Percentiles rank a stretch among this genome's conserved stretches.
Conservation (phyloP, 495 filamentous ascomycete genomes). For the Tuber brumale region DNA sequence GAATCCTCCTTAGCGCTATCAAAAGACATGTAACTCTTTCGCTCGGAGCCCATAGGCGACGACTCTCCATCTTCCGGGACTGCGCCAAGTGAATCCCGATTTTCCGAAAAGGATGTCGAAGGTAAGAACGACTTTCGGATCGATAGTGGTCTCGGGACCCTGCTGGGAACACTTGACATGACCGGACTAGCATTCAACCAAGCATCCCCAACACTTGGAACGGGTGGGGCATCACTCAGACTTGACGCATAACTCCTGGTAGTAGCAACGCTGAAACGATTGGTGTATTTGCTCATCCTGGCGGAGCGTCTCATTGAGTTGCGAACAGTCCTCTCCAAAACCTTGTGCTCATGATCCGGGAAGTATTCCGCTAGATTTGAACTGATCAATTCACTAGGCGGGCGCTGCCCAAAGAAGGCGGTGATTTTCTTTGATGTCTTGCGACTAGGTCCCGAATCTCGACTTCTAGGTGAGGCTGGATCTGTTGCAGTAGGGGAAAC, state of each 20-base stretch:
- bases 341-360: constrained; percentile 84
- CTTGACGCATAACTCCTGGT: constrained; percentile 89
- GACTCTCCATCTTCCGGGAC: constrained; percentile 68
- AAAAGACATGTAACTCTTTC: constrained; percentile 95
- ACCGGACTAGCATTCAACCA: constrained; percentile 64
- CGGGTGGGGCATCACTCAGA: constrained; percentile 78
- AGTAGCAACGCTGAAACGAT: constrained; percentile 85
- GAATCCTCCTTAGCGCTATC: constrained; percentile 58
- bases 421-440: constrained; percentile 41
- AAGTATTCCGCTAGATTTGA: constrained; percentile 95
- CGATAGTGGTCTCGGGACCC: constrained; percentile 55
- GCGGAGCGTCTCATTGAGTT: constrained; percentile 84
- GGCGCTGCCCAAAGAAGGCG: constrained; percentile 77
- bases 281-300: constrained; percentile 82
- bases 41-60: constrained; percentile 47
- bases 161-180: constrained; percentile 43
- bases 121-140: constrained; percentile 55
- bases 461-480: constrained; percentile 28
- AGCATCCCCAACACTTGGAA: constrained; percentile 91
- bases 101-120: constrained; percentile 44
- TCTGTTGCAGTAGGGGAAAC: constrained; percentile 19
- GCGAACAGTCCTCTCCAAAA: constrained; percentile 87
- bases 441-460: constrained; percentile 23
- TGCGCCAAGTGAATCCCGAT: constrained; percentile 61
- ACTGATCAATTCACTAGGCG: constrained; percentile 94